Evolutionary conservation across 805 yeast species (phyloP).

Genomic region (Lipomyces chichibuensis): DNA sequence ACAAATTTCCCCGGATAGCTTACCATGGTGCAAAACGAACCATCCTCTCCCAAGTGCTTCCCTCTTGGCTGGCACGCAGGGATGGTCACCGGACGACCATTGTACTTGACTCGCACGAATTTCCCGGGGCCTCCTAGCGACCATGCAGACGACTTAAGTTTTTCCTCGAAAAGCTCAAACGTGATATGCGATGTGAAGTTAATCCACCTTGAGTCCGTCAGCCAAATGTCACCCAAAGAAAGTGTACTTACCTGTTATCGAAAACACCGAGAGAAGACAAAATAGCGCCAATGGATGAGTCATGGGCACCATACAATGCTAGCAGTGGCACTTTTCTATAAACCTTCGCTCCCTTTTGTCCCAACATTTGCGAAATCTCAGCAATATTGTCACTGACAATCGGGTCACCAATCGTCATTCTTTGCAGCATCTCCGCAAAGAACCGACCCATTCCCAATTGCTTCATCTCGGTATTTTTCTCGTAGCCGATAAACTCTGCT

Average conservation of each 20-base stretch:
- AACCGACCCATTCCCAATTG: conserved; percentile 33
- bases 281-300: conserved; percentile 35
- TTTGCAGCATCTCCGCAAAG: conserved; percentile 26
- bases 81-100: conserved; percentile 31
- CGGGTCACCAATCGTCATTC: conserved; percentile 31
- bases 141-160: background rate
- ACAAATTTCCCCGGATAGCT: background rate
- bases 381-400: conserved; percentile 14
- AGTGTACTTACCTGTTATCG: conserved; percentile 15
- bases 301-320: conserved; percentile 37
- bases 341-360: background rate
- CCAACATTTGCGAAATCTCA: conserved; percentile 20
- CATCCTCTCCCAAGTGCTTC: conserved; percentile 14
- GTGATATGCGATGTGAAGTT: conserved; percentile 34
- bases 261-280: conserved; percentile 33
- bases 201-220: conserved; percentile 19
- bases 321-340: conserved; percentile 16
- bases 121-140: background rate
- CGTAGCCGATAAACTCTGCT: conserved; percentile 26
- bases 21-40: conserved; percentile 23
- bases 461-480: conserved; percentile 19
- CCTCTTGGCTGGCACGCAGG: conserved; percentile 28
- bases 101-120: conserved; percentile 33
- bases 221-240: background rate
- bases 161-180: conserved; percentile 30